phyloP scores from a whole-genome alignment of 345 rosid species.

The Euphorbia pulcherrima region DNA sequence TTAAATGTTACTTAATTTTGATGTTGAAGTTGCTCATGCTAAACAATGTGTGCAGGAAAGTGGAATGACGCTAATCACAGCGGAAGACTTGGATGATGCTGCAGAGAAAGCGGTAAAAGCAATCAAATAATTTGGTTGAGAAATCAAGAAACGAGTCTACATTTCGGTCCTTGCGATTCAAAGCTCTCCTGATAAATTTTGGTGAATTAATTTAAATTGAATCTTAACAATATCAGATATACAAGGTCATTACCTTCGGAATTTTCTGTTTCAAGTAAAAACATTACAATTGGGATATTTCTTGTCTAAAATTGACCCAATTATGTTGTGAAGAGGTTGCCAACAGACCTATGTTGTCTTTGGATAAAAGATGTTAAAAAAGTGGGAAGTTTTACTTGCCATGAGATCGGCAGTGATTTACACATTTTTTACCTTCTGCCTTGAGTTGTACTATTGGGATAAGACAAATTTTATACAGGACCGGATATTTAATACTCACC shows the following conservation, averaged over 20 bases:
- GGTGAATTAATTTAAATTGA: slow-evolving; percentile 1
- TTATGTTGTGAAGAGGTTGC: too few species aligned
- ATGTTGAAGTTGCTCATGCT: not conserved
- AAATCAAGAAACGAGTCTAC: not conserved
- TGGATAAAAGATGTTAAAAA: not conserved
- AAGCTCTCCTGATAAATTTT: not conserved
- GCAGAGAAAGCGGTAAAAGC: slow-evolving; percentile 92
- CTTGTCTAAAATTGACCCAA: not conserved
- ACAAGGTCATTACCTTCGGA: not conserved
- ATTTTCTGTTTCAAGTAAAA: too few species aligned
- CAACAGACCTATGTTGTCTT: not conserved
- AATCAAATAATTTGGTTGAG: slow-evolving; percentile 8
- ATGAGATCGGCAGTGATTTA: not conserved
- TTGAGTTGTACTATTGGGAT: not conserved
- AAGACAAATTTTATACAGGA: too few species aligned
- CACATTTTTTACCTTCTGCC: not conserved
- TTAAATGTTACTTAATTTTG: not conserved
- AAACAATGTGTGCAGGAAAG: slow-evolving; percentile 58
- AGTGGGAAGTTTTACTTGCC: not conserved
- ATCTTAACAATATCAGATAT: slow-evolving; percentile 14
- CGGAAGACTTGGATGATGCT: slow-evolving; percentile 96
- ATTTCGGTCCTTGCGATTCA: not conserved
- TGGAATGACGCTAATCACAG: slow-evolving; percentile 80
- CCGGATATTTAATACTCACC: too few species aligned
- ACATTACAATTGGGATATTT: not conserved